A percentile compares a stretch with the other conserved stretches of the same genome.
Conservation (phyloP, 495 filamentous ascomycete genomes). For the Penicillium malachiteum region DNA sequence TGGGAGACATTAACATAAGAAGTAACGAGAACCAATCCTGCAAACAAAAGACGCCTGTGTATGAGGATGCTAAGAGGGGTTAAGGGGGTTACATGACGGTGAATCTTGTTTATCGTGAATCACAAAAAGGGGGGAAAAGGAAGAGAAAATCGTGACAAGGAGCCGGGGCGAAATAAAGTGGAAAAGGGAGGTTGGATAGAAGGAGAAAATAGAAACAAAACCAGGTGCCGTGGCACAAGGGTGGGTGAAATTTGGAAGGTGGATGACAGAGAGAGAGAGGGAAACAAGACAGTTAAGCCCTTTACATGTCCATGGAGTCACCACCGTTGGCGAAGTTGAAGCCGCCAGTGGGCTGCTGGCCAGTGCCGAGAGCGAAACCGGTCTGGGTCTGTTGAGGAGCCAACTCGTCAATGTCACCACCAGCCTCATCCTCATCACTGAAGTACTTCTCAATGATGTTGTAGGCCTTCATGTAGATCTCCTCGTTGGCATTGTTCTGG, state of each 20-base stretch:
- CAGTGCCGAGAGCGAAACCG: conserved; percentile 82
- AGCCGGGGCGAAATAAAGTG: neutral
- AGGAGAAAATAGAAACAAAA: conserved; percentile 13
- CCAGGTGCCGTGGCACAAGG: neutral
- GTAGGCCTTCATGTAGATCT: conserved; percentile 99
- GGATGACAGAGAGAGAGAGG: neutral
- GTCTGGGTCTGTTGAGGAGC: conserved; percentile 67
- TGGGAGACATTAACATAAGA: conserved; percentile 30
- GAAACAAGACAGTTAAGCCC: conserved; percentile 1
- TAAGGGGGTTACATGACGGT: conserved; percentile 56
- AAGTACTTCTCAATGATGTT: conserved; percentile 99
- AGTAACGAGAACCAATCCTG: conserved; percentile 30
- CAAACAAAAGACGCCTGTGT: conserved; percentile 46
- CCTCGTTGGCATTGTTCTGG: conserved; percentile 99
- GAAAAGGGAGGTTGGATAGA: neutral
- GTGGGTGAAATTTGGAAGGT: neutral
- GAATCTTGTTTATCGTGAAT: conserved; percentile 57
- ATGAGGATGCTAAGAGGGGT: conserved; percentile 43
- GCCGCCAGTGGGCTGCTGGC: conserved; percentile 68
- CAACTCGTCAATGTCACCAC: conserved; percentile 68
- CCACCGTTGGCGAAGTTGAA: conserved; percentile 92
- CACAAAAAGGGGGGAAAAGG: conserved; percentile 28
- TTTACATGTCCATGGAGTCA: conserved; percentile 99
- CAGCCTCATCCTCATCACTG: conserved; percentile 93
- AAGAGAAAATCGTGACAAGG: conserved; percentile 24